phyloP scores from a whole-genome alignment of 2,329 filamentous ascomycete genomes.

The Colletotrichum camelliae region DNA sequence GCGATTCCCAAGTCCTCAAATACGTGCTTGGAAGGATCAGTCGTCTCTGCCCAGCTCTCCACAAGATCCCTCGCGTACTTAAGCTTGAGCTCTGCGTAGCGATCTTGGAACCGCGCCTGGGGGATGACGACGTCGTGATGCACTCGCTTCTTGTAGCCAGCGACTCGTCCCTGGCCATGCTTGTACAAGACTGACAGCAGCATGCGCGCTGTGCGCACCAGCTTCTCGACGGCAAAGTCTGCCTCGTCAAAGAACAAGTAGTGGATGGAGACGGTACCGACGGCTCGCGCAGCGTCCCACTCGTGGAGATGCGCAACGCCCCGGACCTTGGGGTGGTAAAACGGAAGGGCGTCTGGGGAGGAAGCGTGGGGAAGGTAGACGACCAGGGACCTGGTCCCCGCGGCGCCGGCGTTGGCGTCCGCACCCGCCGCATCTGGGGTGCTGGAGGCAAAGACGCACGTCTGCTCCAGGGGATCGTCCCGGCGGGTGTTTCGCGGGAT shows the following conservation, averaged over 20 bases:
- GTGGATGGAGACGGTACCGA: constrained; percentile 63
- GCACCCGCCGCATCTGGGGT: constrained; percentile 17
- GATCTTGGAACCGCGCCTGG: constrained; percentile 79
- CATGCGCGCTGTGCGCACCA: constrained; percentile 71
- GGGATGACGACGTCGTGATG: constrained; percentile 83
- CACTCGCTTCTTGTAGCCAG: constrained; percentile 80
- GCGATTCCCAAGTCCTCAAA: constrained; percentile 94
- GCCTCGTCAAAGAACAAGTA: constrained; percentile 57
- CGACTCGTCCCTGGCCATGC: constrained; percentile 69
- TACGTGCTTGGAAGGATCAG: constrained; percentile 88
- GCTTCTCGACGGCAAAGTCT: constrained; percentile 43
- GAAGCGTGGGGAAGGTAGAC: constrained; percentile 79
- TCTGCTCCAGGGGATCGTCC: constrained; percentile 80
- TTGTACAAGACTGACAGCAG: constrained; percentile 74
- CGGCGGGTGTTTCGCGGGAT: constrained; percentile 82
- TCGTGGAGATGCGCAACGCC: constrained; percentile 79
- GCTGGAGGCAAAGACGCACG: constrained; percentile 71
- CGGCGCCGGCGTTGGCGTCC: background rate
- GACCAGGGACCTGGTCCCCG: constrained; percentile 57
- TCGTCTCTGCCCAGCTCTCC: constrained; percentile 82
- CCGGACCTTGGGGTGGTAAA: constrained; percentile 83
- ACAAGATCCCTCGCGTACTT: constrained; percentile 77
- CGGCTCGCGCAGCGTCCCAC: constrained; percentile 50
- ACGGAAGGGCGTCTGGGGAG: constrained; percentile 71
- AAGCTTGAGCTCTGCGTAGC: constrained; percentile 79